A percentile compares a stretch with the other conserved stretches of the same genome.
phyloP scores from a whole-genome alignment of 768 basidiomycete species.

The Russula lepida region DNA sequence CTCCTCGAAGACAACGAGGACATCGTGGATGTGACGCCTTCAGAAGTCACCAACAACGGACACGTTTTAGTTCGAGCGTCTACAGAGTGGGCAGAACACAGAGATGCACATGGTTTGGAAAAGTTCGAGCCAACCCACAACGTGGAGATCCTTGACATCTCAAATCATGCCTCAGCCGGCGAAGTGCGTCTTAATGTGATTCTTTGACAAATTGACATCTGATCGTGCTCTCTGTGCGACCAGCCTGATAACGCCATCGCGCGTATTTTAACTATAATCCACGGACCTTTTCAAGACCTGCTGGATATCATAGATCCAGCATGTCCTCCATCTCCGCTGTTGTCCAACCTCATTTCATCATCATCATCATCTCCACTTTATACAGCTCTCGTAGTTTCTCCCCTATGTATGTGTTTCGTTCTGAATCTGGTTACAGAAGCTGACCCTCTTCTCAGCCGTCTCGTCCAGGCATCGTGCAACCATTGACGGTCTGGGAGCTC shows the following conservation, averaged over 20 bases:
- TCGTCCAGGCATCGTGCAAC: slow-evolving; percentile 24
- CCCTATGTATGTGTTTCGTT: slow-evolving; percentile 28
- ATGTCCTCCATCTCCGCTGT: slow-evolving; percentile 40
- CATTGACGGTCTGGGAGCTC: slow-evolving; percentile 39
- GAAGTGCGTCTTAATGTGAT: slow-evolving; percentile 35
- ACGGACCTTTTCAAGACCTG: slow-evolving; percentile 47
- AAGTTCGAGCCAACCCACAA: slow-evolving; percentile 58
- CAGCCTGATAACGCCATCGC: slow-evolving; percentile 22
- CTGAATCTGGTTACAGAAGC: background rate
- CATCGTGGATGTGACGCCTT: slow-evolving; percentile 51
- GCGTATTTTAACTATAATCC: slow-evolving; percentile 38
- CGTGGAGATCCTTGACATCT: slow-evolving; percentile 49
- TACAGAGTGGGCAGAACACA: slow-evolving; percentile 65
- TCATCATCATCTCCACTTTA: slow-evolving; percentile 49
- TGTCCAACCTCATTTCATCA: slow-evolving; percentile 50
- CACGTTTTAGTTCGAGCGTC: slow-evolving; percentile 41
- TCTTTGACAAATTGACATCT: background rate
- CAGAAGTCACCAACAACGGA: slow-evolving; percentile 43
- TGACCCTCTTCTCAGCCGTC: slow-evolving; percentile 1
- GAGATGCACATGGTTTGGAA: slow-evolving; percentile 56
- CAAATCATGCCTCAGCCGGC: slow-evolving; percentile 35
- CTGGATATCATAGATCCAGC: slow-evolving; percentile 46
- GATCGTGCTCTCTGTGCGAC: background rate
- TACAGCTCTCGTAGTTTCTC: slow-evolving; percentile 49
- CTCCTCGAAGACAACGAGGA: slow-evolving; percentile 61